Conservation (phyloP, 2,329 filamentous ascomycete species). For the Intubia oerlemansii region DNA sequence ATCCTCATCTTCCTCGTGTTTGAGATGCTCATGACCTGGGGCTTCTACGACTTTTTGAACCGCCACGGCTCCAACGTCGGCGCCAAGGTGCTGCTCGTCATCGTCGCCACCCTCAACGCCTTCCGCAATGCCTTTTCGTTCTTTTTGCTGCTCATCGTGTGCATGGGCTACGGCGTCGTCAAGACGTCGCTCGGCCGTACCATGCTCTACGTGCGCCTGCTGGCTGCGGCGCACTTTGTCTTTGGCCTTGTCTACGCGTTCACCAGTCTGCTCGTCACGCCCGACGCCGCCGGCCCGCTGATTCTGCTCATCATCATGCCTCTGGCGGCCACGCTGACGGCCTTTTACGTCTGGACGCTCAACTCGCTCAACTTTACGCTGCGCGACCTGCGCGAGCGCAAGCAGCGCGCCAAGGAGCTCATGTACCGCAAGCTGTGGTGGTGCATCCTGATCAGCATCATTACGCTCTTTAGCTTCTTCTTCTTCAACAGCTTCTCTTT, state of each 20-base stretch:
- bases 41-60: constrained; percentile 95
- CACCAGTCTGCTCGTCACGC: constrained; percentile 70
- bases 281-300: constrained; percentile 69
- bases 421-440: constrained; percentile 99
- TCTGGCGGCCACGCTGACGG: constrained; percentile 75
- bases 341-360: constrained; percentile 96
- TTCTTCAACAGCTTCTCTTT: constrained; percentile 97
- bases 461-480: constrained; percentile 96
- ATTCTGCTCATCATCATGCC: constrained; percentile 87
- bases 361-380: constrained; percentile 89
- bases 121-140: constrained; percentile 95
- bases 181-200: constrained; percentile 79
- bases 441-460: constrained; percentile 79
- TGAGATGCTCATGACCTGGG: constrained; percentile 97
- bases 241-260: constrained; percentile 90
- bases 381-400: constrained; percentile 86
- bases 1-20: constrained; percentile 86
- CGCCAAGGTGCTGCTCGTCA: constrained; percentile 67
- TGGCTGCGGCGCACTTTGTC: constrained; percentile 81
- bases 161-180: constrained; percentile 98
- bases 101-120: constrained; percentile 86
- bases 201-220: constrained; percentile 82
- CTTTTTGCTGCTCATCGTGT: constrained; percentile 92
- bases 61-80: constrained; percentile 65
- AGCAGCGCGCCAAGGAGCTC: constrained; percentile 75